These are phyloP conservation scores for Passalora sequoiae DNA, from an alignment of 2,329 filamentous ascomycete genomes.

Conservation along the genomic window DNA sequence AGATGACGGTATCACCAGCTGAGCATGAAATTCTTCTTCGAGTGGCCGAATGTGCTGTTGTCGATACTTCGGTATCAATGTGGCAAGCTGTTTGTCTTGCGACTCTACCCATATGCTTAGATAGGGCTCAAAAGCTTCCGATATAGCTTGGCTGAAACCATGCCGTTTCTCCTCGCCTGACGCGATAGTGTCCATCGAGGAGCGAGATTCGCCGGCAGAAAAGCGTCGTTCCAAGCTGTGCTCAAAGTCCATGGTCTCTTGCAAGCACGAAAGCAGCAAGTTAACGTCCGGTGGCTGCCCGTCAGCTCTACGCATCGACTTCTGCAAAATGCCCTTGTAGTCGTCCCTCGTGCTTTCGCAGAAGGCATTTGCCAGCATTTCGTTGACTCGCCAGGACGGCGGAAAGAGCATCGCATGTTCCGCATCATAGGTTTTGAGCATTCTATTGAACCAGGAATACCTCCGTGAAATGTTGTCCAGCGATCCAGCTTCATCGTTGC, in stretches of 20 bases:
- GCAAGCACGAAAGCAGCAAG: conserved; percentile 77
- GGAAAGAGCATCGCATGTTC: conserved; percentile 89
- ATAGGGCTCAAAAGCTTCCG: conserved; percentile 95
- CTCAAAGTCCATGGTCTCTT: conserved; percentile 96
- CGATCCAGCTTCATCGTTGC: conserved; percentile 92
- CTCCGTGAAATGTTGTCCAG: conserved; percentile 92
- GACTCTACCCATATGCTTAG: conserved; percentile 95
- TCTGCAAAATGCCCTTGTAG: conserved; percentile 86
- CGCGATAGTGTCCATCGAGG: conserved; percentile 79
- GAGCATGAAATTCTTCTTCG: conserved; percentile 88
- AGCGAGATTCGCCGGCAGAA: conserved; percentile 56
- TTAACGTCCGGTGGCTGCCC: conserved; percentile 84
- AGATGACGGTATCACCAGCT: conserved; percentile 85
- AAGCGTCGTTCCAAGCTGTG: conserved; percentile 84
- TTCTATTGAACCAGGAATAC: conserved; percentile 94
- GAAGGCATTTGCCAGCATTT: conserved; percentile 83
- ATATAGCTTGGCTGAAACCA: conserved; percentile 84
- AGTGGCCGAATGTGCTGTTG: conserved; percentile 70
- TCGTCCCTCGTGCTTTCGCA: conserved; percentile 95
- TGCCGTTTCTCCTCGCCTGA: conserved; percentile 67
- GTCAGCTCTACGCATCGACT: conserved; percentile 72
- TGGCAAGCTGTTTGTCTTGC: conserved; percentile 80
- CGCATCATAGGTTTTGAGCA: conserved; percentile 91
- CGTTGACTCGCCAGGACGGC: conserved; percentile 78
- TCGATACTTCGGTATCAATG: conserved; percentile 82